phyloP scores from a whole-genome alignment of 129 eudicot species.

The Centella asiatica region DNA sequence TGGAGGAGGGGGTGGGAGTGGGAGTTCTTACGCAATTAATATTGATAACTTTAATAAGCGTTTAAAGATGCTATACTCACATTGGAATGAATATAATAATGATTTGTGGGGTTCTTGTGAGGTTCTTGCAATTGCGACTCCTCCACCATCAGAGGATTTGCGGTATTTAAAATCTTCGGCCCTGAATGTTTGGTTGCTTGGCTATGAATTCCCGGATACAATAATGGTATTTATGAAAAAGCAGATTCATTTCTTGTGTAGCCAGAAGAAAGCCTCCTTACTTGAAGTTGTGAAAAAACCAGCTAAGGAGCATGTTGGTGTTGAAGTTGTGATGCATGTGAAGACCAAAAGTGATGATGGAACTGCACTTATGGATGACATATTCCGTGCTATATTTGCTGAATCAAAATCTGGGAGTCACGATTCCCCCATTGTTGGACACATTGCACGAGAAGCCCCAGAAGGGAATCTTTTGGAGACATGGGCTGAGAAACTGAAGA shows the following conservation, averaged over 20 bases:
- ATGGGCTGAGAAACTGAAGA: constrained; percentile 36
- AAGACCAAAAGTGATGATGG: constrained; percentile 42
- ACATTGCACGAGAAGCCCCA: constrained; percentile 40
- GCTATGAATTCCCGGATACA: constrained; percentile 51
- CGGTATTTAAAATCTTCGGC: constrained; percentile 48
- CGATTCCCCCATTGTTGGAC: constrained; percentile 33
- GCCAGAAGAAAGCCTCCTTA: constrained; percentile 41
- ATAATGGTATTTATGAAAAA: constrained; percentile 44
- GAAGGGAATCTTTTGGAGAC: constrained; percentile 42
- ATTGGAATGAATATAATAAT: constrained; percentile 30
- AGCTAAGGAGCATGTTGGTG: constrained; percentile 38
- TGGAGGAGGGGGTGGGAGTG: constrained; percentile 27
- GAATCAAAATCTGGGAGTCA: constrained; percentile 23
- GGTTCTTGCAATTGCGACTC: constrained; percentile 39
- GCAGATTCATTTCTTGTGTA: constrained; percentile 46
- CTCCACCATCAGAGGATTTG: constrained; percentile 48
- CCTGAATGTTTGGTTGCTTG: constrained; percentile 42
- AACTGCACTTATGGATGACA: constrained; percentile 25
- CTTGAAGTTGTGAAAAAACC: constrained; percentile 36
- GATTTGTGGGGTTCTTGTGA: constrained; percentile 38
- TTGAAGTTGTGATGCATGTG: constrained; percentile 43
- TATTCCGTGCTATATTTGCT: constrained; percentile 28
- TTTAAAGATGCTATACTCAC: constrained; percentile 31
- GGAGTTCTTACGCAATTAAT: constrained; percentile 40
- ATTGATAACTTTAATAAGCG: constrained; percentile 41